A percentile compares a stretch with the other conserved stretches of the same genome.
phyloP scores from a whole-genome alignment of 139 green algal genomes.

The Chlorella ohadii region DNA sequence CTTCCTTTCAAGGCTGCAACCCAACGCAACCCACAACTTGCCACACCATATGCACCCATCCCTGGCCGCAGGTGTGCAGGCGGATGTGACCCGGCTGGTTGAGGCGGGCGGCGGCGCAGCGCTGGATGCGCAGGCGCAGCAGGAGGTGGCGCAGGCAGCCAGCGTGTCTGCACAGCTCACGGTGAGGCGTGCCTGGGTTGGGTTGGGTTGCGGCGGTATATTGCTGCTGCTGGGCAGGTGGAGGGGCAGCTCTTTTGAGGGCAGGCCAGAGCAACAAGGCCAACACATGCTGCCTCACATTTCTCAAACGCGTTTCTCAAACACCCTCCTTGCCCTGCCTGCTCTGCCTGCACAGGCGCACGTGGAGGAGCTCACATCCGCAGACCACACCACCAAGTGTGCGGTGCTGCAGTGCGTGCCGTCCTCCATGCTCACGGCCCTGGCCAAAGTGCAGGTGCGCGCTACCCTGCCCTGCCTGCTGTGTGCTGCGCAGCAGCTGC shows the following conservation, averaged over 20 bases:
- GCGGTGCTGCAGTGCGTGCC: slow-evolving; percentile 43
- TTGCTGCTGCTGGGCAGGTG: no score
- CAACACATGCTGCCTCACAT: no score
- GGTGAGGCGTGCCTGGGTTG: no score
- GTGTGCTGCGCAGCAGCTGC: no score
- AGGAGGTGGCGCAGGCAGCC: background rate
- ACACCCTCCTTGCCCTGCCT: no score
- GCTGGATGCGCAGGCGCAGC: background rate
- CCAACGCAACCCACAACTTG: background rate
- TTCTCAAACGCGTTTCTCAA: no score
- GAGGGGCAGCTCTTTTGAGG: no score
- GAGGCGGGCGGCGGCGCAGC: slow-evolving; percentile 11
- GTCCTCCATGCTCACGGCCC: slow-evolving; percentile 52
- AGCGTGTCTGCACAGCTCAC: slow-evolving; percentile 3
- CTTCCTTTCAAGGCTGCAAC: no score
- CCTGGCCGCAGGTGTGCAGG: slow-evolving; percentile 68
- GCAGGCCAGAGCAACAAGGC: no score
- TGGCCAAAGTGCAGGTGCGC: slow-evolving; percentile 48
- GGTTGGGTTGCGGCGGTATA: no score
- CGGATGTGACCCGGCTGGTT: slow-evolving; percentile 65
- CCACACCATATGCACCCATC: no score
- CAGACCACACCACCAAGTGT: slow-evolving; percentile 13
- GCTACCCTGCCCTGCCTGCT: no score
- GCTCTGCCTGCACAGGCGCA: background rate
- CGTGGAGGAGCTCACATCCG: background rate